Base-by-base conservation (phyloP, 2,329 filamentous ascomycete species). In the Fonsecaea erecta region DNA sequence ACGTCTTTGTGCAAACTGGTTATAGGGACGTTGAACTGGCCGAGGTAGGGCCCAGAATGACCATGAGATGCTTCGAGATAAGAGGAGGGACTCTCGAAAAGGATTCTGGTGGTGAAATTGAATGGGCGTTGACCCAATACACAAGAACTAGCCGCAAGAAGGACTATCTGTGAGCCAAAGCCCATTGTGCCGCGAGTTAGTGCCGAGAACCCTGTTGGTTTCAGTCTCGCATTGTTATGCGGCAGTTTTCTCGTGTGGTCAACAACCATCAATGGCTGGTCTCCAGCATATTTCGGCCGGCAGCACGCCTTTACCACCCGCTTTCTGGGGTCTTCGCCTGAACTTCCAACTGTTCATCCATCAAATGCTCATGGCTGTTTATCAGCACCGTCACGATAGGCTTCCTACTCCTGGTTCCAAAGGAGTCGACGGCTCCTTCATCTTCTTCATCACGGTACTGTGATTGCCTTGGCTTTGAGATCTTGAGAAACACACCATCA, bases 111-210 rank as follows among this genome's bases (percentile, higher is more conserved):
- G 94, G 94, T 3, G 95, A 99, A 78, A 88, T 96, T 3, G 95
- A 99, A 79, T 99, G 95, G 95, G 90, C 95, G 69, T 83, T 99
- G 69, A 96, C 92, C 67, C 94, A 97, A 75, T 99, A 97, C 78
- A 99, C 94, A 8, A 85, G 95, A 71, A 98, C 94, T 14, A 89
- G 90, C 73, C 88, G 88, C 80, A 98, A 98, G 86, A 97, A 97
- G 87, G 92, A 96, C 75, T 97, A 96, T 75, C 84, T 97, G 61
- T 97, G 70, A 76, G 26, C 28, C 52, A 18, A 57, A 57, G 35
- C 52, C 30, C 35, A 34, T 30, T 26, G 1, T 32, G 37, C 24
- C 32, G n/a, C 9, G 24, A 16, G 40, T 7, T 21, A n/a, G 26
- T 37, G 24, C 46, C n/a, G 16, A 24, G 28, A 56, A 40, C 32